Evolutionary conservation across 805 yeast species (phyloP).

Genomic region (Schwanniomyces polymorphus): DNA sequence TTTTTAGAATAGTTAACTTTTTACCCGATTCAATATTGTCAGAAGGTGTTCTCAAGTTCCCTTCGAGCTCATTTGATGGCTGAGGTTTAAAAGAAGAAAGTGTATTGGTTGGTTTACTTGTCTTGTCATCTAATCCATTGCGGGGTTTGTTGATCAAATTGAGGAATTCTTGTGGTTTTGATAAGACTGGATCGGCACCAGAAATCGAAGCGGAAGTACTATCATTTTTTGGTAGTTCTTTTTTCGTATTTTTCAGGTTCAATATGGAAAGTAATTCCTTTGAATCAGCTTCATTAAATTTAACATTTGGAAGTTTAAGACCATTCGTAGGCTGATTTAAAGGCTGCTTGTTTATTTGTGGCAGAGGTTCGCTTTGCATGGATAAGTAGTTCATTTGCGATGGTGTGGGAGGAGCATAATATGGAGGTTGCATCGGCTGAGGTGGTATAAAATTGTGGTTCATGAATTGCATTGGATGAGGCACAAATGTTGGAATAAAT

Average conservation of each 20-base stretch:
- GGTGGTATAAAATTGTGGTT: neutral
- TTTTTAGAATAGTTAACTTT: constrained; percentile 28
- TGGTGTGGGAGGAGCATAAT: constrained; percentile 1
- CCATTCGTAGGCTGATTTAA: neutral
- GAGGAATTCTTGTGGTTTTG: constrained; percentile 23
- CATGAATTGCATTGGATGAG: neutral
- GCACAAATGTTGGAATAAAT: constrained; percentile 7
- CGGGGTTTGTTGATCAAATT: constrained; percentile 23
- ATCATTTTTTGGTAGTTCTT: constrained; percentile 4
- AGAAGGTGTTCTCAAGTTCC: constrained; percentile 9
- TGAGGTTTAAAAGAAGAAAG: constrained; percentile 4
- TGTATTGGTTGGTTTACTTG: neutral
- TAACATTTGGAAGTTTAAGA: constrained; percentile 15
- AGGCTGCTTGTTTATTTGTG: neutral
- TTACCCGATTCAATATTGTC: constrained; percentile 16
- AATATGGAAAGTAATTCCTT: constrained; percentile 45
- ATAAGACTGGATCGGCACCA: constrained; percentile 1
- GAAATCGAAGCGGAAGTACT: neutral
- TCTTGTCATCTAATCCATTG: neutral
- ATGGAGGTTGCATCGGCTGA: neutral
- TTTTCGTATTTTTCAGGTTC: constrained; percentile 20
- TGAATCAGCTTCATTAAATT: constrained; percentile 32
- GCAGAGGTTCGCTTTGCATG: neutral
- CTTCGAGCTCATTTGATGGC: constrained; percentile 28
- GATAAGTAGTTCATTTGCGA: constrained; percentile 3